Evolutionary conservation across 768 basidiomycete genomes (phyloP).

Genomic region (Termitomyces sp.): DNA sequence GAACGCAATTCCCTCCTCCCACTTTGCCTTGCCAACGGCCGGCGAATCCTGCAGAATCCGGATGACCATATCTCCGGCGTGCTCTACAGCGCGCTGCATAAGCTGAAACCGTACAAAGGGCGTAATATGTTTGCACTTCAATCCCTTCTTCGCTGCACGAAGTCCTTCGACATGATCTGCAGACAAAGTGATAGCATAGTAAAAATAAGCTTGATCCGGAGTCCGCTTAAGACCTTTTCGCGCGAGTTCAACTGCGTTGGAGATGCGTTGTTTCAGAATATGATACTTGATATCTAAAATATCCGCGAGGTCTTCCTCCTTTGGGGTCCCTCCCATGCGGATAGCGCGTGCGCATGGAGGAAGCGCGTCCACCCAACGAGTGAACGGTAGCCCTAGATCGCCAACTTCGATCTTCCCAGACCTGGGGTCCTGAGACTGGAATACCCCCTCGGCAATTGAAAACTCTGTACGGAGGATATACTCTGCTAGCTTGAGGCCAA

Average conservation of each 20-base stretch:
- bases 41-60: slow-evolving; percentile 43
- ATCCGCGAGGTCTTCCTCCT: slow-evolving; percentile 53
- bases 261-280: slow-evolving; percentile 46
- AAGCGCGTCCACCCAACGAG: slow-evolving; percentile 53
- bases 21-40: slow-evolving; percentile 37
- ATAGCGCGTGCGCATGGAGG: slow-evolving; percentile 59
- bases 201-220: slow-evolving; percentile 60
- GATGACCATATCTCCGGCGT: slow-evolving; percentile 56
- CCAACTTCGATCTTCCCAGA: slow-evolving; percentile 40
- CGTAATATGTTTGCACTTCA: slow-evolving; percentile 52
- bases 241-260: slow-evolving; percentile 47
- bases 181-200: slow-evolving; percentile 56
- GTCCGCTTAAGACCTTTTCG: slow-evolving; percentile 48
- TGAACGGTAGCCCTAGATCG: slow-evolving; percentile 57
- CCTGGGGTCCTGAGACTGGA: slow-evolving; percentile 39
- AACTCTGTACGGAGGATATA: slow-evolving; percentile 60
- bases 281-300: slow-evolving; percentile 62
- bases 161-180: slow-evolving; percentile 48
- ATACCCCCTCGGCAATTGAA: slow-evolving; percentile 55
- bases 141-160: slow-evolving; percentile 61
- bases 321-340: slow-evolving; percentile 35
- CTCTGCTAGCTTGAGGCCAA: slow-evolving; percentile 47
- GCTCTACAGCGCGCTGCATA: slow-evolving; percentile 60
- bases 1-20: slow-evolving; percentile 61
- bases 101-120: slow-evolving; percentile 55